Evolutionary conservation across 2,329 filamentous ascomycete species (phyloP), one percentile per base, ranked within the genome.

Genomic region (Xylariaceae sp.): DNA sequence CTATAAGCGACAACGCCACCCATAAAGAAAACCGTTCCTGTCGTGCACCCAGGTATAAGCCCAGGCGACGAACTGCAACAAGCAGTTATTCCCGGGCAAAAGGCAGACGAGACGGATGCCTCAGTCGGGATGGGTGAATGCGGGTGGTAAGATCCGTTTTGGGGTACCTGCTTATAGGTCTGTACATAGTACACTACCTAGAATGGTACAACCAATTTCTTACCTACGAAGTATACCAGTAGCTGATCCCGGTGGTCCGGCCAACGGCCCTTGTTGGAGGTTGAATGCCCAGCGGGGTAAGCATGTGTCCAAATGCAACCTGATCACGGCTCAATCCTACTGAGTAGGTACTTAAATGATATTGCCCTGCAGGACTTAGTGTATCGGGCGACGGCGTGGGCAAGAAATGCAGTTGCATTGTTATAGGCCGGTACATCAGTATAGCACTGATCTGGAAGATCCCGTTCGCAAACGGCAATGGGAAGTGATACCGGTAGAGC

Each of bases 11-110:
- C n/a, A n/a, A n/a, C n/a, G n/a, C n/a, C n/a, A n/a, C n/a, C n/a
- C n/a, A n/a, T n/a, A n/a, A 47, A 32, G 13, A 34, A 48, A 52
- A 49, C 15, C 18, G 36, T 57, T 60, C n/a, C n/a, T 26, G 26
- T 26, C 47, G 49, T 54, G 57, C 54, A 47, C 18, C 52, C 29
- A 37, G 47, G 39, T 52, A 48, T 32, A 51, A 54, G 58, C 57
- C 51, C 30, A 62, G 47, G 46, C 47, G 32, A 55, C 30, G 47
- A 42, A 29, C 15, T n/a, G 49, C 21, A 29, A 39, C 47, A 48
- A 54, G 54, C 43, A 15, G 49, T 54, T 49, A 44, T 52, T 50
- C 45, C 10, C 9, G 26, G 21, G 32, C 21, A 6, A 26, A 19
- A 34, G 16, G 40, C 40, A 47, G 36, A 49, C 37, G 43, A 34